Percentiles rank a stretch among this genome's conserved stretches.
Conservation (phyloP, 2,329 filamentous ascomycete genomes). For the Escovopsis sp. region DNA sequence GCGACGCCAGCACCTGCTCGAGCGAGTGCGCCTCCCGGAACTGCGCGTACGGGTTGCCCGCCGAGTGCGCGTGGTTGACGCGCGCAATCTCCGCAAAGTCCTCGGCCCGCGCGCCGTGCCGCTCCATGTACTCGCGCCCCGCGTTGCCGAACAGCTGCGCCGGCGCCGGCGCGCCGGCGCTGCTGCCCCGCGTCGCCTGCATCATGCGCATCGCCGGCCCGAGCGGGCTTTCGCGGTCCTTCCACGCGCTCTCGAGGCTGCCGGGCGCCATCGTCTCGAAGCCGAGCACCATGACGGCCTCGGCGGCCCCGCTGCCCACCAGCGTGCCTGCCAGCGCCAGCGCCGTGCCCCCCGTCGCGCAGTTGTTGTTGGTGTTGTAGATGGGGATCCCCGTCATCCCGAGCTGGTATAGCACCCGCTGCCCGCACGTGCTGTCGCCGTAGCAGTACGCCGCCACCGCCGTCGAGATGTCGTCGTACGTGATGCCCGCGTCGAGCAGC, state of each 20-base stretch:
- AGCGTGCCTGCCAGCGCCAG: constrained; percentile 70
- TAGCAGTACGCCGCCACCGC: constrained; percentile 97
- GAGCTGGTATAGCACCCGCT: constrained; percentile 97
- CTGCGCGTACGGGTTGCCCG: constrained; percentile 93
- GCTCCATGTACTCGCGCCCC: constrained; percentile 87
- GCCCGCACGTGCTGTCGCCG: constrained; percentile 85
- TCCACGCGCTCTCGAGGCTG: constrained; percentile 69
- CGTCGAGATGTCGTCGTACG: constrained; percentile 91
- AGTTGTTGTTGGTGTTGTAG: constrained; percentile 99
- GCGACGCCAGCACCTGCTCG: constrained; percentile 61
- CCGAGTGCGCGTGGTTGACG: constrained; percentile 83
- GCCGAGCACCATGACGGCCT: constrained; percentile 81
- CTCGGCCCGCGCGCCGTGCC: constrained; percentile 68
- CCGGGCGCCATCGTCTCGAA: constrained; percentile 98
- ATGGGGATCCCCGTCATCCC: constrained; percentile 94
- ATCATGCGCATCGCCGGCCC: constrained; percentile 64
- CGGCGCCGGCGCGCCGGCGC: constrained; percentile 65
- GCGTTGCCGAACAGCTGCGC: constrained; percentile 96
- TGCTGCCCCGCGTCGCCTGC: constrained; percentile 56
- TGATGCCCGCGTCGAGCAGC: constrained; percentile 74
- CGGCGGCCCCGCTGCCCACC: constrained; percentile 61
- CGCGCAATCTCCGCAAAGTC: constrained; percentile 94
- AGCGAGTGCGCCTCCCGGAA: constrained; percentile 85
- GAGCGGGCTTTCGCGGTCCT: constrained; percentile 70
- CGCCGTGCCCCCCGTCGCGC: constrained; percentile 87